A percentile compares a stretch with the other conserved stretches of the same genome.
Evolutionary conservation across 2,329 filamentous ascomycete species (phyloP).

Genomic region (Erysiphe neolycopersici): DNA sequence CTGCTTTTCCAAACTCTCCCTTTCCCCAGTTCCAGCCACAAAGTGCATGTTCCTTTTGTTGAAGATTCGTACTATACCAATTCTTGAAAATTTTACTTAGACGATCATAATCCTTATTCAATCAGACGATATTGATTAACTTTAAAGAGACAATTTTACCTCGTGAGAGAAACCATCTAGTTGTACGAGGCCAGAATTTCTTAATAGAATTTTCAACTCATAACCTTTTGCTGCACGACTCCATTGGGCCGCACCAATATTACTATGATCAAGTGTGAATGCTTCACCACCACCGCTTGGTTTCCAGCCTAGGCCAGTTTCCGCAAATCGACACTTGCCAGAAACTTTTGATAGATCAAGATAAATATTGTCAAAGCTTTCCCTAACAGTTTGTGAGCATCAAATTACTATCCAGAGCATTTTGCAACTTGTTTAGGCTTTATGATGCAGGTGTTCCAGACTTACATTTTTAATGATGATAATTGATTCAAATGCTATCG

Average conservation of each 20-base stretch:
- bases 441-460: no score
- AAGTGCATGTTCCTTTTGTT: slow-evolving; percentile 79
- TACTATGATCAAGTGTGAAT: slow-evolving; percentile 71
- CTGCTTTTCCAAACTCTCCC: slow-evolving; percentile 82
- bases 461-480: no score
- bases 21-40: slow-evolving; percentile 99
- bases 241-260: slow-evolving; percentile 78
- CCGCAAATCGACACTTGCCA: slow-evolving; percentile 83
- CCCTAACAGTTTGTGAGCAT: slow-evolving; percentile 18
- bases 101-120: slow-evolving; percentile 53
- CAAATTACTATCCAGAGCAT: no score
- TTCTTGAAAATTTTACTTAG: slow-evolving; percentile 85
- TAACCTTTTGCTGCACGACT: slow-evolving; percentile 77
- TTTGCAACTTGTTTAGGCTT: no score
- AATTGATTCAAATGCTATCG: no score
- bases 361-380: slow-evolving; percentile 95
- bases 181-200: slow-evolving; percentile 66
- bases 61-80: slow-evolving; percentile 86
- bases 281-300: slow-evolving; percentile 65
- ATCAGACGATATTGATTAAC: slow-evolving; percentile 3
- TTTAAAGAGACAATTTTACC: slow-evolving; percentile 16
- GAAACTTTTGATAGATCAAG: slow-evolving; percentile 81
- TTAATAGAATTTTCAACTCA: slow-evolving; percentile 74
- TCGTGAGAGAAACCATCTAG: slow-evolving; percentile 88
- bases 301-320: slow-evolving; percentile 90